Percentiles rank a stretch among this genome's conserved stretches.
These are phyloP conservation scores for Cladophialophora chaetospira DNA, from an alignment of 2,329 filamentous ascomycete genomes.

Conservation along the genomic window DNA sequence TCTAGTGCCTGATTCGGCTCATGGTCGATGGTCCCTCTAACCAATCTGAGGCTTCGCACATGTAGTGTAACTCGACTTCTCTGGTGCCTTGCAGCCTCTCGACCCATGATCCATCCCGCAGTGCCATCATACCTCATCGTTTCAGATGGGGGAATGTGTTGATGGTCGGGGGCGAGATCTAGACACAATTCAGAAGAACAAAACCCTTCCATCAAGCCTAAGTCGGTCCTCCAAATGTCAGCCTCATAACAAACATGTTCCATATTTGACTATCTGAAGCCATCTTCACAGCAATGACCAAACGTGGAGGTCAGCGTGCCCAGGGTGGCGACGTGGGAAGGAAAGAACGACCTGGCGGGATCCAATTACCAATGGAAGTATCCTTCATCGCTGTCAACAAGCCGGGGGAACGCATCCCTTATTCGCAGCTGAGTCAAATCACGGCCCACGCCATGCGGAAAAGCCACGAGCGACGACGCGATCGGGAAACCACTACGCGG, in stretches of 20 bases:
- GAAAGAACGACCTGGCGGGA: neutral
- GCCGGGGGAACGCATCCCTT: neutral
- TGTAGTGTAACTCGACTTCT: neutral
- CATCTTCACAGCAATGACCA: neutral
- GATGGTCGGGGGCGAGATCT: too few species aligned
- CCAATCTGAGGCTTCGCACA: neutral
- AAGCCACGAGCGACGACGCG: constrained; percentile 8
- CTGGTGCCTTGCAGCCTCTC: neutral
- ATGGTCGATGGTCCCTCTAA: neutral
- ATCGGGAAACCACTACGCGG: neutral
- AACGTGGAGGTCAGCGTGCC: neutral
- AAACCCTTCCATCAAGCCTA: neutral
- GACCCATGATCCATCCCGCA: neutral
- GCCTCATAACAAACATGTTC: neutral
- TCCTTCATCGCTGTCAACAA: constrained; percentile 9
- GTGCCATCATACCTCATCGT: neutral
- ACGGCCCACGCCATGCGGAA: constrained; percentile 10
- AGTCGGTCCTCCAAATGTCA: neutral
- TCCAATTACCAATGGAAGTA: constrained; percentile 4
- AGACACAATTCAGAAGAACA: too few species aligned
- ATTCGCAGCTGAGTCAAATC: constrained; percentile 8
- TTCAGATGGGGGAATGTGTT: neutral
- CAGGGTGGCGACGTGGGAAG: neutral
- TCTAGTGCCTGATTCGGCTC: constrained; percentile 2
- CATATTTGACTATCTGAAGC: neutral